Evolutionary conservation across 768 basidiomycete species (phyloP).

Genomic region (Nidularia sp.): DNA sequence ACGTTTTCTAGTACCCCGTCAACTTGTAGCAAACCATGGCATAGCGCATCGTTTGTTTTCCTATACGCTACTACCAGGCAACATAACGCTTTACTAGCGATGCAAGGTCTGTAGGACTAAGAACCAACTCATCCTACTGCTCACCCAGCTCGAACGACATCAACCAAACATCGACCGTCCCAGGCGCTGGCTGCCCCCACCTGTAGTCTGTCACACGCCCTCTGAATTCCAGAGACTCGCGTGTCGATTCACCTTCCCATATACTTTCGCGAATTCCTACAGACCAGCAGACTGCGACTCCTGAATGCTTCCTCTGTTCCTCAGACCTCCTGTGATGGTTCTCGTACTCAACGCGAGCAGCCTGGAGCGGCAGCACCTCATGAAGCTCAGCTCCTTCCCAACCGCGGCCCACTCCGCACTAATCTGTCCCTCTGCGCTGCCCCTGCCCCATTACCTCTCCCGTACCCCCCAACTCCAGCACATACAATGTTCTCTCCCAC

Average conservation of each 20-base stretch:
- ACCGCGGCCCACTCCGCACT: not conserved
- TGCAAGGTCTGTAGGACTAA: slow-evolving; percentile 40
- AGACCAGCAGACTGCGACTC: slow-evolving; percentile 51
- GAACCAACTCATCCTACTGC: slow-evolving; percentile 72
- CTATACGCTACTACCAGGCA: too few relatives aligned
- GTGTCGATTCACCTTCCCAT: slow-evolving; percentile 74
- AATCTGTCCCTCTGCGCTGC: too few relatives aligned
- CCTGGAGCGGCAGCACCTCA: slow-evolving; percentile 83
- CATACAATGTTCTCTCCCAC: not conserved
- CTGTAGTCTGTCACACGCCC: slow-evolving; percentile 20
- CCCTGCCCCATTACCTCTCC: too few relatives aligned
- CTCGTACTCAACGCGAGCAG: too few relatives aligned
- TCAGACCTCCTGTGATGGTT: too few relatives aligned
- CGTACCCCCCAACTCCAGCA: not conserved
- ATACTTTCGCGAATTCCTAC: slow-evolving; percentile 77
- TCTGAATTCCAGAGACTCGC: too few relatives aligned
- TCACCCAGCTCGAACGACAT: too few relatives aligned
- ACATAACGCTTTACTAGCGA: slow-evolving; percentile 12
- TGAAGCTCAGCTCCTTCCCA: slow-evolving; percentile 70
- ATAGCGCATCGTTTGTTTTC: slow-evolving; percentile 43
- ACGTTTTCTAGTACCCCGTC: slow-evolving; percentile 42
- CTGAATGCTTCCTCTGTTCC: slow-evolving; percentile 26
- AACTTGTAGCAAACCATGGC: slow-evolving; percentile 80
- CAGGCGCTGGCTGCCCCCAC: slow-evolving; percentile 89
- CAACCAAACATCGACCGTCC: slow-evolving; percentile 89